These are phyloP conservation scores for Hemileccinum rubropunctum DNA, from an alignment of 768 basidiomycete species.

Conservation along the genomic window DNA sequence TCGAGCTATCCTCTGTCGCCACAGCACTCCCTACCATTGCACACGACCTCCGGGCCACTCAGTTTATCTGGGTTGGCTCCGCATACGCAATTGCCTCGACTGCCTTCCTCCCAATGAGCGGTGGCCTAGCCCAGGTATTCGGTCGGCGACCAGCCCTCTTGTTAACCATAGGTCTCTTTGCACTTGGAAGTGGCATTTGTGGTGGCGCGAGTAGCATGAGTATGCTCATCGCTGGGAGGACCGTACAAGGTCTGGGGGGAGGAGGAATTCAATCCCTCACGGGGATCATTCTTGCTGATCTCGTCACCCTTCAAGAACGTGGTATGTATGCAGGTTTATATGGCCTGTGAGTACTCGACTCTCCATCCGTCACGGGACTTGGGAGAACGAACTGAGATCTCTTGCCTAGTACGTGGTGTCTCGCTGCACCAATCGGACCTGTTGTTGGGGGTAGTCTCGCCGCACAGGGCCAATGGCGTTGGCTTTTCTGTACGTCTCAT, in stretches of 20 bases:
- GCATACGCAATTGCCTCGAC: slow-evolving; percentile 37
- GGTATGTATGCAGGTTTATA: slow-evolving; percentile 34
- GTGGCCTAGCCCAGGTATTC: slow-evolving; percentile 30
- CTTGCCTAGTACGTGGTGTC: slow-evolving; percentile 29
- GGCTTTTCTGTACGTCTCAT: slow-evolving; percentile 40
- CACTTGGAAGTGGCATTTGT: slow-evolving; percentile 36
- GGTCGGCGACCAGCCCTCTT: slow-evolving; percentile 31
- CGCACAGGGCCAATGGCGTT: slow-evolving; percentile 35
- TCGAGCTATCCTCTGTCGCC: slow-evolving; percentile 26
- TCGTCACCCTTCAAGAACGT: slow-evolving; percentile 42
- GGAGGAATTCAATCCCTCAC: slow-evolving; percentile 36
- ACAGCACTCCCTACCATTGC: slow-evolving; percentile 37
- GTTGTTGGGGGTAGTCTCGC: slow-evolving; percentile 37
- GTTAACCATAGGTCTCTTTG: slow-evolving; percentile 24
- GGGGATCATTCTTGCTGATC: slow-evolving; percentile 41
- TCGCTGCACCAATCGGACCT: slow-evolving; percentile 34
- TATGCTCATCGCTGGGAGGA: slow-evolving; percentile 23
- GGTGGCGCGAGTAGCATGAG: slow-evolving; percentile 25
- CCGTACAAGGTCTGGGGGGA: slow-evolving; percentile 36
- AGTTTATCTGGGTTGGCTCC: slow-evolving; percentile 38
- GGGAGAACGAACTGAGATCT: neutral
- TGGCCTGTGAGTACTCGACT: slow-evolving; percentile 9
- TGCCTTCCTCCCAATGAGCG: slow-evolving; percentile 37
- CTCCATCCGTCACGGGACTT: no score
- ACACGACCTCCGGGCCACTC: slow-evolving; percentile 21